Evolutionary conservation across 768 basidiomycete genomes (phyloP).

Genomic region (Boletus insuetus): DNA sequence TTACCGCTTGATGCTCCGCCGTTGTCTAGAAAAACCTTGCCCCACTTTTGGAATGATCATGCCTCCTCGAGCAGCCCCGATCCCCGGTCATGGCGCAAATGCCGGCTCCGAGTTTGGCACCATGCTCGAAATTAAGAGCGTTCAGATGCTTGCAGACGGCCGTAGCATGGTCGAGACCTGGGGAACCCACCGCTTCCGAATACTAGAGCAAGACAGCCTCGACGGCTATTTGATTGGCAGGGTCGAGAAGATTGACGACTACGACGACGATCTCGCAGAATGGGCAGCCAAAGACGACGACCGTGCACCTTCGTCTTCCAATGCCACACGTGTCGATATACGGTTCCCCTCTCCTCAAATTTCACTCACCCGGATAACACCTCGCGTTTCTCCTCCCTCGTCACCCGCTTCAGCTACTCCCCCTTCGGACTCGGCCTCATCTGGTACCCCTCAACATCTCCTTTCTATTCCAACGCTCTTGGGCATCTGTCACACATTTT

Average conservation of each 20-base stretch:
- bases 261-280: slow-evolving; percentile 33
- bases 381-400: slow-evolving; percentile 9
- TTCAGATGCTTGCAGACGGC: slow-evolving; percentile 88
- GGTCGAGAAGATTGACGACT: slow-evolving; percentile 56
- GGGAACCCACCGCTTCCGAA: slow-evolving; percentile 73
- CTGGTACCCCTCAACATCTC: neutral
- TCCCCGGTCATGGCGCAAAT: slow-evolving; percentile 17
- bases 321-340: neutral
- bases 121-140: slow-evolving; percentile 84
- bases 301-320: slow-evolving; percentile 7
- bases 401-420: neutral
- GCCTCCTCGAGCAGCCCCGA: slow-evolving; percentile 45
- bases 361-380: slow-evolving; percentile 13
- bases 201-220: slow-evolving; percentile 76
- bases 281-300: slow-evolving; percentile 23
- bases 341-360: slow-evolving; percentile 11
- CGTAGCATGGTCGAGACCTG: slow-evolving; percentile 80
- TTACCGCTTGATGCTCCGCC: slow-evolving; percentile 94
- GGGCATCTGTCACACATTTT: slow-evolving; percentile 56
- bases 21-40: slow-evolving; percentile 75
- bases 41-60: slow-evolving; percentile 96
- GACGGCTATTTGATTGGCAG: slow-evolving; percentile 91
- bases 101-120: slow-evolving; percentile 70
- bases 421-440: slow-evolving; percentile 3
- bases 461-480: slow-evolving; percentile 37